Percentiles rank a stretch among this genome's conserved stretches.
Evolutionary conservation across 2,329 filamentous ascomycete genomes (phyloP).

Genomic region (Clonostachys byssicola): DNA sequence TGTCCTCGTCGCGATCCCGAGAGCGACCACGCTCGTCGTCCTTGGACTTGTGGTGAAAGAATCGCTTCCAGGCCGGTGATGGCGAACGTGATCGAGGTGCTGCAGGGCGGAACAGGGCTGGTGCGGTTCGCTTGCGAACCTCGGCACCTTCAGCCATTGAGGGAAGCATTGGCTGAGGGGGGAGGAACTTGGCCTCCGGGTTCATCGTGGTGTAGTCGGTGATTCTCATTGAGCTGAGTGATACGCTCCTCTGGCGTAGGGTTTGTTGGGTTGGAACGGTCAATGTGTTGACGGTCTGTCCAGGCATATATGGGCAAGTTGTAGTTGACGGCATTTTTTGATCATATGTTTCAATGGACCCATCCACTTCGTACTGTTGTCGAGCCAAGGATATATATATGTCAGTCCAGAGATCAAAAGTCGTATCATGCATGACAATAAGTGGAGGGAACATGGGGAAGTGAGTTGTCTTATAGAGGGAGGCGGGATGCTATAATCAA

Average conservation of each 20-base stretch:
- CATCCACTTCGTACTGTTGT: constrained; percentile 75
- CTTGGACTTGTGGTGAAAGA: constrained; percentile 39
- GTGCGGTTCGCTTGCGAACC: constrained; percentile 21
- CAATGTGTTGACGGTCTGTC: constrained; percentile 81
- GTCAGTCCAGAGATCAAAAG: constrained; percentile 1
- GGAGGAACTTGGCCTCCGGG: constrained; percentile 70
- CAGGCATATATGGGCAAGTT: constrained; percentile 79
- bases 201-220: constrained; percentile 71
- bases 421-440: constrained; percentile 2
- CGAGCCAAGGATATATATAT: no score
- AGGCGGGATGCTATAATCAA: no score
- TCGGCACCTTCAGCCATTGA: constrained; percentile 7
- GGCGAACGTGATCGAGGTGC: constrained; percentile 44
- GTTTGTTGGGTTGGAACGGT: constrained; percentile 70
- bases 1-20: constrained; percentile 16
- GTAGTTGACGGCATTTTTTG: constrained; percentile 69
- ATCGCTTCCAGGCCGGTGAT: constrained; percentile 44
- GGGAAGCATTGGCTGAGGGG: constrained; percentile 46
- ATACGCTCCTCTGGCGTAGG: constrained; percentile 58
- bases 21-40: constrained; percentile 26
- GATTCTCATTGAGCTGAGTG: constrained; percentile 54
- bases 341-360: constrained; percentile 73
- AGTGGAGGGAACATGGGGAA: constrained; percentile 1
- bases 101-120: constrained; percentile 24
- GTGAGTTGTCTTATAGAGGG: neutral